Conservation (phyloP, 768 basidiomycete genomes). For the Leccinum longicurvipes region DNA sequence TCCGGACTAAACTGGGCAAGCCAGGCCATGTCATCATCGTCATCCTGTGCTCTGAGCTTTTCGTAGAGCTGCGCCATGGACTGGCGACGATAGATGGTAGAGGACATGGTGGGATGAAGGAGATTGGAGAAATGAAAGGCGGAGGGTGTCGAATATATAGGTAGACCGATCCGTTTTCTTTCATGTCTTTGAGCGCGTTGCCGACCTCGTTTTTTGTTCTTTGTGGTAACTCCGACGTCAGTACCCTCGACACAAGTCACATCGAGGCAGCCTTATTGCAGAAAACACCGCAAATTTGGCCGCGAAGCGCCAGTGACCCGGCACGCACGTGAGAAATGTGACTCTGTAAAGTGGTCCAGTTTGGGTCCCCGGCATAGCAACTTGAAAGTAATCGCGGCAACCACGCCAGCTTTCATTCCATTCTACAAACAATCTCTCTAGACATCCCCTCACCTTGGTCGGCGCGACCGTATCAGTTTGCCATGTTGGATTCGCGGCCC, state of each 20-base stretch:
- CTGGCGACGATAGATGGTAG: slow-evolving; percentile 33
- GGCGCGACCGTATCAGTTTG: slow-evolving; percentile 67
- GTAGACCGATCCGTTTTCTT: slow-evolving; percentile 31
- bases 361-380: slow-evolving; percentile 6
- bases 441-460: slow-evolving; percentile 31
- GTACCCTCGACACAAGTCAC: slow-evolving; percentile 33
- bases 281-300: slow-evolving; percentile 15
- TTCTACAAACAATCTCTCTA: slow-evolving; percentile 3
- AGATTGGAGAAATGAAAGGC: slow-evolving; percentile 17
- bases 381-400: background rate
- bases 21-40: slow-evolving; percentile 35
- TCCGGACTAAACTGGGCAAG: slow-evolving; percentile 34
- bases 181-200: slow-evolving; percentile 38
- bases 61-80: slow-evolving; percentile 36
- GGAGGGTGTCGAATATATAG: slow-evolving; percentile 28
- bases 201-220: slow-evolving; percentile 41
- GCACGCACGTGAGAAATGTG: slow-evolving; percentile 31
- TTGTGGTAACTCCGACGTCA: slow-evolving; percentile 37
- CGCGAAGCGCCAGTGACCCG: slow-evolving; percentile 12
- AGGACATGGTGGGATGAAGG: slow-evolving; percentile 23
- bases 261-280: slow-evolving; percentile 37
- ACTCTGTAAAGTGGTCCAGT: slow-evolving; percentile 22
- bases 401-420: slow-evolving; percentile 11
- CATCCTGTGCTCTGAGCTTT: slow-evolving; percentile 33
- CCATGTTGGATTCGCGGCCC: slow-evolving; percentile 74